phyloP scores from a whole-genome alignment of 495 filamentous ascomycete species.

The Podospora pseudoanserina region DNA sequence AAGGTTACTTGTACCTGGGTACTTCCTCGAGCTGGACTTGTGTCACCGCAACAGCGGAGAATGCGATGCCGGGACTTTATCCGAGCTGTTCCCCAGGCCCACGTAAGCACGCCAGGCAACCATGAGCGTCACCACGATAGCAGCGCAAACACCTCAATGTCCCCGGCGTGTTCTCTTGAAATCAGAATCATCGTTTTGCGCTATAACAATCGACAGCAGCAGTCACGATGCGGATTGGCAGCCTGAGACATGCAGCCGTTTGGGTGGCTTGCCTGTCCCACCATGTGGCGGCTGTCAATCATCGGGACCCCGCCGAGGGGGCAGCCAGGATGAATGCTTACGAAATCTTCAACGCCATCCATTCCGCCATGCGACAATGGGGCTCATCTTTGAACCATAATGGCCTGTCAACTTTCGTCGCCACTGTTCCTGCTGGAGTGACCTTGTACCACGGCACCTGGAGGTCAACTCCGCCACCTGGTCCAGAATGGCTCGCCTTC shows the following conservation, averaged over 20 bases:
- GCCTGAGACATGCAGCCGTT: constrained; percentile 2
- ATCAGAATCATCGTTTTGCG: no score
- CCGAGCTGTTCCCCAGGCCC: neutral
- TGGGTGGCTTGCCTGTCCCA: constrained; percentile 12
- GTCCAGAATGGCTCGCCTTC: constrained; percentile 66
- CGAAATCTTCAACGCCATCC: constrained; percentile 64
- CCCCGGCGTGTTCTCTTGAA: no score
- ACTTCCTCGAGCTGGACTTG: no score
- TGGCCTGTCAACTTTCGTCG: constrained; percentile 63
- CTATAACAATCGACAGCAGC: no score
- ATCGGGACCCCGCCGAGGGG: constrained; percentile 23
- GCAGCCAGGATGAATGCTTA: constrained; percentile 48
- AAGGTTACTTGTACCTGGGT: no score
- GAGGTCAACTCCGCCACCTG: constrained; percentile 37
- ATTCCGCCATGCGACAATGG: constrained; percentile 62
- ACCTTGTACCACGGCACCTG: constrained; percentile 61
- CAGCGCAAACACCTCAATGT: neutral
- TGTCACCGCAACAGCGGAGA: neutral
- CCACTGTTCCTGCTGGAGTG: constrained; percentile 53
- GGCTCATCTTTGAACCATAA: constrained; percentile 66
- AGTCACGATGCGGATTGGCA: neutral
- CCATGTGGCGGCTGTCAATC: neutral
- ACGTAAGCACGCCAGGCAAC: neutral
- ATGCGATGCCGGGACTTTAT: neutral
- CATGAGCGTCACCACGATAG: neutral